These are phyloP conservation scores for Sporothrix inflata DNA, from an alignment of 2,329 filamentous ascomycete genomes.

Conservation along the genomic window DNA sequence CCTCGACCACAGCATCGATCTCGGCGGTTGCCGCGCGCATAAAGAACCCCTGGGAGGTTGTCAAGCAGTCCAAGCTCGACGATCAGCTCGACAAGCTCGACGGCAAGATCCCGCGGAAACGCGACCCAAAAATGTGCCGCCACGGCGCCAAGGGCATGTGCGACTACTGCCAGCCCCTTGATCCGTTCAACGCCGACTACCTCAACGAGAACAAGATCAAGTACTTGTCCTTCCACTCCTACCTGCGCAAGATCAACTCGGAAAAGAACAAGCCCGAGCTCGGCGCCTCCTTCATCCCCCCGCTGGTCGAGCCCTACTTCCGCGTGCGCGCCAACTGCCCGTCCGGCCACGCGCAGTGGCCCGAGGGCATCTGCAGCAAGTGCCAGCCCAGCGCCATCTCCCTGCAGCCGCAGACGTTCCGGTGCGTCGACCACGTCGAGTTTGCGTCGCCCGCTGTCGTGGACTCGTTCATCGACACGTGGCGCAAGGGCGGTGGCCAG, in stretches of 20 bases:
- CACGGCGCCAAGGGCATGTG: conserved; percentile 98
- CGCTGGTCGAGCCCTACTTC: conserved; percentile 89
- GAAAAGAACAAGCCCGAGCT: conserved; percentile 95
- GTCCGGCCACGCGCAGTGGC: conserved; percentile 89
- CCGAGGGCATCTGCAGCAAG: conserved; percentile 96
- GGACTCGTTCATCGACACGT: conserved; percentile 88
- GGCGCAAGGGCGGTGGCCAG: conserved; percentile 83
- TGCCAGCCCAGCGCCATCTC: conserved; percentile 98
- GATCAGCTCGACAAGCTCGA: conserved; percentile 82
- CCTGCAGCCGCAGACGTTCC: conserved; percentile 87
- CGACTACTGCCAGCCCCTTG: conserved; percentile 96
- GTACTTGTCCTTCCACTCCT: conserved; percentile 92
- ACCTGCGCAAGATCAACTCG: conserved; percentile 92
- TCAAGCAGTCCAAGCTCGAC: conserved; percentile 85
- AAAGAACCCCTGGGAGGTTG: conserved; percentile 90
- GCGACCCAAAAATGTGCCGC: conserved; percentile 85
- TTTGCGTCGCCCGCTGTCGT: conserved; percentile 85
- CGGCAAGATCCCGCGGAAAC: conserved; percentile 81
- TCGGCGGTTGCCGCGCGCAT: conserved; percentile 63
- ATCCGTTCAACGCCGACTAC: conserved; percentile 89
- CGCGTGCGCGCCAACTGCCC: conserved; percentile 88
- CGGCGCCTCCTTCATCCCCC: conserved; percentile 93
- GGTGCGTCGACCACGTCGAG: conserved; percentile 98
- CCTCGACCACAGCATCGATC: conserved; percentile 20
- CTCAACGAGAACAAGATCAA: conserved; percentile 97